phyloP scores from a whole-genome alignment of 768 basidiomycete genomes.

The Hygrophorus pudorinus region DNA sequence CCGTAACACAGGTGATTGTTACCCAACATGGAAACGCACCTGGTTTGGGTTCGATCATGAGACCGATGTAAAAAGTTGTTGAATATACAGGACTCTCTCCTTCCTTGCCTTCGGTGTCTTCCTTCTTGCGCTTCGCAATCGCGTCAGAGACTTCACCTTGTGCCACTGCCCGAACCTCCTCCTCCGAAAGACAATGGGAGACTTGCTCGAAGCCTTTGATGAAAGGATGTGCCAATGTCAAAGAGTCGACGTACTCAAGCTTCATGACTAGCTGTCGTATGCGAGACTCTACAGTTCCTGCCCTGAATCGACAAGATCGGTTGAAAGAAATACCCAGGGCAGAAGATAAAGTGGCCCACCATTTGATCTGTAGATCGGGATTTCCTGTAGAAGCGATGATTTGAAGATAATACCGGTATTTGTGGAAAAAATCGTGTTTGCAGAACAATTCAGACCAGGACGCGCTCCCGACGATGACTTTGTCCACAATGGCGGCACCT shows the following conservation, averaged over 20 bases:
- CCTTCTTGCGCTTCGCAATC: conserved; percentile 61
- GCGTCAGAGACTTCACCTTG: conserved; percentile 77
- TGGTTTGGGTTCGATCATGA: conserved; percentile 85
- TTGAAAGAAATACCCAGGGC: neutral
- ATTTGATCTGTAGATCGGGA: conserved; percentile 83
- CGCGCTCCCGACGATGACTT: conserved; percentile 74
- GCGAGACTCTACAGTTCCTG: conserved; percentile 98
- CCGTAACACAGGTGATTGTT: neutral
- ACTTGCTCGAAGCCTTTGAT: conserved; percentile 89
- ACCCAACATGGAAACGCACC: conserved; percentile 36
- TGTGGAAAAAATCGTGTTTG: conserved; percentile 95
- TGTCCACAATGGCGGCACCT: conserved; percentile 92
- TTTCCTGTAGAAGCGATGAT: conserved; percentile 86
- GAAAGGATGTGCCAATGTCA: conserved; percentile 91
- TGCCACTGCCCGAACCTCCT: conserved; percentile 81
- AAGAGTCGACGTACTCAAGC: conserved; percentile 89
- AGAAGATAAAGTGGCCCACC: conserved; percentile 39
- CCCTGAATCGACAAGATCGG: conserved; percentile 21
- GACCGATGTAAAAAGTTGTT: conserved; percentile 97
- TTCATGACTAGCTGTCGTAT: conserved; percentile 96
- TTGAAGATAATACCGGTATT: conserved; percentile 94
- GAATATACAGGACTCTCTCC: conserved; percentile 76
- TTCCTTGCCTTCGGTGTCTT: conserved; percentile 69
- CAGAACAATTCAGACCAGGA: conserved; percentile 91
- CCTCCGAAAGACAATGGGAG: conserved; percentile 72